Conservation (phyloP, 106 monocot genomes). For the Alisma plantagoaquatica region DNA sequence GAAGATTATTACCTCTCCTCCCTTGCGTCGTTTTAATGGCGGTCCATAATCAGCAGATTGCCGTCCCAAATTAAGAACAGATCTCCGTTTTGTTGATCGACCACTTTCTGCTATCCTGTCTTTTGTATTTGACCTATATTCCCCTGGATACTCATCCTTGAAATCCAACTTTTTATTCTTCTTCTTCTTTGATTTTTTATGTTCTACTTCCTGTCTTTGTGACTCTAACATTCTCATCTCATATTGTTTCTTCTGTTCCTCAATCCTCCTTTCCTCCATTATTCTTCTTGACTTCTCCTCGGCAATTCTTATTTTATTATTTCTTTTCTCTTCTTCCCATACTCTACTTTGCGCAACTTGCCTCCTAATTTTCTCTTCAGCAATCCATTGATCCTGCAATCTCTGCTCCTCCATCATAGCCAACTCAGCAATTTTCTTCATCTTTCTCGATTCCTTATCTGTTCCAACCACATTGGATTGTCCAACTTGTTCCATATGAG, state of each 20-base stretch:
- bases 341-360: slow-evolving; percentile 19
- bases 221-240: slow-evolving; percentile 48
- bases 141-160: slow-evolving; percentile 58
- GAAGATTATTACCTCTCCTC: slow-evolving; percentile 66
- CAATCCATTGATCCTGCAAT: slow-evolving; percentile 17
- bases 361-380: slow-evolving; percentile 20
- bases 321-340: slow-evolving; percentile 35
- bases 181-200: slow-evolving; percentile 42
- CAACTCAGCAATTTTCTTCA: slow-evolving; percentile 74
- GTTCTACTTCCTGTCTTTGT: slow-evolving; percentile 27
- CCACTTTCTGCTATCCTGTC: slow-evolving; percentile 75
- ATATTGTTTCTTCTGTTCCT: slow-evolving; percentile 30
- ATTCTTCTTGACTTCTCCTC: slow-evolving; percentile 28
- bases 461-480: slow-evolving; percentile 22
- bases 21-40: slow-evolving; percentile 63
- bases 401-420: slow-evolving; percentile 28
- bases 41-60: slow-evolving; percentile 39
- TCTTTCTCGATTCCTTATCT: slow-evolving; percentile 49
- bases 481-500: slow-evolving; percentile 10
- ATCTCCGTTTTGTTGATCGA: slow-evolving; percentile 52
- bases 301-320: slow-evolving; percentile 24
- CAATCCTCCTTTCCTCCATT: slow-evolving; percentile 28
- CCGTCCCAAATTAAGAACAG: slow-evolving; percentile 32
- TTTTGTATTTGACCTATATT: slow-evolving; percentile 48
- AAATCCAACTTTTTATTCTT: slow-evolving; percentile 62